These are phyloP conservation scores for Daldinia childiae DNA, from an alignment of 495 filamentous ascomycete species.

Conservation along the genomic window DNA sequence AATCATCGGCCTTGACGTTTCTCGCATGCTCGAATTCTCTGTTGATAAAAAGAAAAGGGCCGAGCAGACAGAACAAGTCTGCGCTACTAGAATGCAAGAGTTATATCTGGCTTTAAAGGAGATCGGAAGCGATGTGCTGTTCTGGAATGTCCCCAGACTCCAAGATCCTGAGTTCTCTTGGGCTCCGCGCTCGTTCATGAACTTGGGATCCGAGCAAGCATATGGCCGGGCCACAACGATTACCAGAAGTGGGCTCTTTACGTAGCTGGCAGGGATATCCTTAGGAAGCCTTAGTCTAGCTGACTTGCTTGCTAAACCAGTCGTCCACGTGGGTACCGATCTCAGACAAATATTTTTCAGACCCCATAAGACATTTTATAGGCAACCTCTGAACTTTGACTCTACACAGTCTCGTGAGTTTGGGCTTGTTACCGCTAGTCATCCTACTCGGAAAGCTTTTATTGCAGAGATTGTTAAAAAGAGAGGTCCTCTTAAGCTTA, in stretches of 20 bases:
- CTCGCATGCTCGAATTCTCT: neutral
- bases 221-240: neutral
- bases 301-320: neutral
- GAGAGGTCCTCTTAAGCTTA: neutral
- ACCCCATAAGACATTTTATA: neutral
- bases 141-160: slow-evolving; percentile 1
- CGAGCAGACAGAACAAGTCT: neutral
- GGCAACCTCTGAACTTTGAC: neutral
- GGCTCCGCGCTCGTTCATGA: neutral
- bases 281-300: neutral
- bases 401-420: neutral
- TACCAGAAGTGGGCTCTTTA: neutral
- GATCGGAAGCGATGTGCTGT: neutral
- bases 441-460: neutral
- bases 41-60: neutral
- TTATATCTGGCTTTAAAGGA: neutral
- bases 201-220: neutral
- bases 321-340: neutral
- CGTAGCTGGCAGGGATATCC: neutral
- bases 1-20: slow-evolving; percentile 4
- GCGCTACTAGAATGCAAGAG: neutral
- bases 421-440: neutral
- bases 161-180: neutral
- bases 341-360: neutral
- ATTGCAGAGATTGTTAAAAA: neutral